Percentiles rank a stretch among this genome's conserved stretches.
Evolutionary conservation across 345 rosid genomes (phyloP).

Genomic region (Eucalyptus fibrosa): DNA sequence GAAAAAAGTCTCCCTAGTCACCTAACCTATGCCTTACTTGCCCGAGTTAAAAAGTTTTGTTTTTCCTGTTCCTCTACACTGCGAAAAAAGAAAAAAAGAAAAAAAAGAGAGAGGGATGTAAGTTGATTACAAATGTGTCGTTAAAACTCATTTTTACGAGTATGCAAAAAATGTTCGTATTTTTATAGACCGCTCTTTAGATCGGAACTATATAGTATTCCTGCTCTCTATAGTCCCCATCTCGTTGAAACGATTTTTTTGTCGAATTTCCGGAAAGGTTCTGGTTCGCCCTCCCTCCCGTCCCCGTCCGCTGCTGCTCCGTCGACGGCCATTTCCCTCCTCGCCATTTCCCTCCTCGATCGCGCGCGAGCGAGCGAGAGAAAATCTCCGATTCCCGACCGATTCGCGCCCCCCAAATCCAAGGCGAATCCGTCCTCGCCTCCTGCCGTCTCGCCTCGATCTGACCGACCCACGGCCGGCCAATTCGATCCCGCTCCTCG

Average conservation of each 20-base stretch:
- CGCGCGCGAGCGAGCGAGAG: background rate
- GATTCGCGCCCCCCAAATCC: background rate
- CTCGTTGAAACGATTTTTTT: background rate
- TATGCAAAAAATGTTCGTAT: background rate
- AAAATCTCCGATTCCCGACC: background rate
- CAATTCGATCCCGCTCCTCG: background rate
- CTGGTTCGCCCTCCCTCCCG: background rate
- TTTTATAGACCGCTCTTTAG: background rate
- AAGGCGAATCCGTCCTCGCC: background rate
- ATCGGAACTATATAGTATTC: background rate
- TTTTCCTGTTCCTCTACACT: rapidly evolving
- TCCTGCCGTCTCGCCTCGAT: background rate
- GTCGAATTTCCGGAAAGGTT: background rate
- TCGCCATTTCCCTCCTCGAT: background rate
- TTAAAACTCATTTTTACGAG: background rate
- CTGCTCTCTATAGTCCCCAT: background rate
- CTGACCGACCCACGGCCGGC: background rate
- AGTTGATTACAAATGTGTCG: background rate
- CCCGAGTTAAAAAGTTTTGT: background rate
- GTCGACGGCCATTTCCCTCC: background rate
- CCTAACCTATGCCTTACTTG: background rate
- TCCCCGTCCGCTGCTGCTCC: background rate
- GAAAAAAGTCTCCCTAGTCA: background rate
- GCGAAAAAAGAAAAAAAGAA: background rate
- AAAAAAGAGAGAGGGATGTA: background rate